phyloP scores from a whole-genome alignment of 495 filamentous ascomycete species.

The Amorphotheca resinae region DNA sequence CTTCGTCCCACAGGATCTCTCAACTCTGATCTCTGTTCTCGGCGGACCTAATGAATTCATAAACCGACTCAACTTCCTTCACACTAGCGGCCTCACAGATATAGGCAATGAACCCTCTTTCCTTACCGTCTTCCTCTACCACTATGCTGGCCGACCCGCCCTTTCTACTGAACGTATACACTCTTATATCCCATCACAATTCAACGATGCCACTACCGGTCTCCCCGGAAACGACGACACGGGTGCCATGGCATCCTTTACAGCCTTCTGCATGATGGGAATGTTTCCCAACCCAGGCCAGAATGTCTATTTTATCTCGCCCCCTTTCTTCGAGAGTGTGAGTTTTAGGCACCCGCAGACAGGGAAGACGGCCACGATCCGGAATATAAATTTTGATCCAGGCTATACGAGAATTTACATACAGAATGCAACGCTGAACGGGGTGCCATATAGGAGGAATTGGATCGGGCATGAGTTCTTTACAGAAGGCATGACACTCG shows the following conservation, averaged over 20 bases:
- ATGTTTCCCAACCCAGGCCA: conserved; percentile 63
- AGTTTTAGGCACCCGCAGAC: conserved; percentile 49
- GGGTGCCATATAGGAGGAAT: conserved; percentile 46
- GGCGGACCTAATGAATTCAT: conserved; percentile 49
- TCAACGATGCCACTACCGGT: conserved; percentile 44
- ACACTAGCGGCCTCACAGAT: conserved; percentile 49
- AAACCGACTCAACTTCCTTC: conserved; percentile 48
- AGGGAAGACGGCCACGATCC: conserved; percentile 44
- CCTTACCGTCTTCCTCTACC: conserved; percentile 53
- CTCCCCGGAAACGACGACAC: conserved; percentile 62
- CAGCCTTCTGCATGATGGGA: conserved; percentile 57
- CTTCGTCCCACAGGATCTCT: conserved; percentile 53
- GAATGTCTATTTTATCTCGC: conserved; percentile 58
- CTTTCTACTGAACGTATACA: conserved; percentile 47
- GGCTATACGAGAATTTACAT: conserved; percentile 51
- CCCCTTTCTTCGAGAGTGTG: conserved; percentile 51
- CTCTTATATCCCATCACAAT: conserved; percentile 52
- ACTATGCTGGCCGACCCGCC: conserved; percentile 53
- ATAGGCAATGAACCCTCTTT: conserved; percentile 63
- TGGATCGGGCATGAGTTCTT: conserved; percentile 69
- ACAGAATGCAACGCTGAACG: conserved; percentile 54
- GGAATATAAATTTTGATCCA: conserved; percentile 48
- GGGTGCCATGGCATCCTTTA: conserved; percentile 59
- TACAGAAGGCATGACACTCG: conserved; percentile 51
- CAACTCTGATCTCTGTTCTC: conserved; percentile 41